phyloP scores from a whole-genome alignment of 176 grass and related monocot genomes.

The Triticum dicoccoides region DNA sequence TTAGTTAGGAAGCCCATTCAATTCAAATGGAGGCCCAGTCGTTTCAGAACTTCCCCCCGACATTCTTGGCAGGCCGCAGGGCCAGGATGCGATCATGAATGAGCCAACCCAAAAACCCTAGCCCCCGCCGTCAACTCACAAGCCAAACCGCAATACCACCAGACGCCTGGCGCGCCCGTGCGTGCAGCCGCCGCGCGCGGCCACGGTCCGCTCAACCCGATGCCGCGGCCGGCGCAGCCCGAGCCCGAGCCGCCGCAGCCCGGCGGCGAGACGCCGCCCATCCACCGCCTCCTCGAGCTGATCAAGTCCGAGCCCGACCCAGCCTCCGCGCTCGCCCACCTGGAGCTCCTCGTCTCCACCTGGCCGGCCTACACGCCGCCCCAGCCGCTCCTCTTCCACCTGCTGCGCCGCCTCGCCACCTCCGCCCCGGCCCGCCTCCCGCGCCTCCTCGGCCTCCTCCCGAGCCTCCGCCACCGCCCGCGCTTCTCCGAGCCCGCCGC shows the following conservation, averaged over 20 bases:
- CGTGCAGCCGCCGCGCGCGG: conserved; percentile 9
- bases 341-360: conserved; percentile 47
- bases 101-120: neutral
- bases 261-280: conserved; percentile 21
- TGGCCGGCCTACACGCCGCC: conserved; percentile 48
- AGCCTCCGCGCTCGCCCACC: conserved; percentile 56
- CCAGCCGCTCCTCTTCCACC: conserved; percentile 72
- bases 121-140: neutral
- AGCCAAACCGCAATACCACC: neutral
- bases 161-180: neutral
- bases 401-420: conserved; percentile 67
- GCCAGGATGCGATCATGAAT: neutral
- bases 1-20: no score
- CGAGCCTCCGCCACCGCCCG: conserved; percentile 38
- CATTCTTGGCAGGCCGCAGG: neutral
- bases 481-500: conserved; percentile 69
- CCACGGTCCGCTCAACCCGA: neutral
- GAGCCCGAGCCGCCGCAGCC: conserved; percentile 27
- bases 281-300: conserved; percentile 53
- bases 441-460: conserved; percentile 44
- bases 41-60: neutral
- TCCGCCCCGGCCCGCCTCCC: conserved; percentile 43
- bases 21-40: no score
- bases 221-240: conserved; percentile 23
- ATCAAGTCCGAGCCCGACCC: conserved; percentile 59